Evolutionary conservation across 768 basidiomycete species (phyloP), one percentile per base, ranked within the genome.

Genomic region (Boletus reticuloceps): DNA sequence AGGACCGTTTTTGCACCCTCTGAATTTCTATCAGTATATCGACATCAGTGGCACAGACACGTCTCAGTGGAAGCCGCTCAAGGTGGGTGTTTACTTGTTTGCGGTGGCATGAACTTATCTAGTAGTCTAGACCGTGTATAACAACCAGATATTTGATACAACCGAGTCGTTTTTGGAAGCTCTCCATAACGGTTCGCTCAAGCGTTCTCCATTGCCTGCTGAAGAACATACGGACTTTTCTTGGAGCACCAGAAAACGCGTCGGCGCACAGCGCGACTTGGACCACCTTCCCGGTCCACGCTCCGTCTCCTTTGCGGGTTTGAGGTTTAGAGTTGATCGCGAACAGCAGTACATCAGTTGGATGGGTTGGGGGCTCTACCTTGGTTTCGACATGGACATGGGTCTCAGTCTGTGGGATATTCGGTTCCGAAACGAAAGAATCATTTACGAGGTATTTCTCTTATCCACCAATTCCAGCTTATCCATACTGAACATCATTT

Each of bases 371-470:
- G 73, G 76, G 0, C 51, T 85, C 67, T 85, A 80, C 57, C 72
- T 85, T 29, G 79, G 82, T 47, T 87, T 86, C 62, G 82, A 84
- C 52, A 67, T 83, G 29, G 86, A 87, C 62, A 86, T 86, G 84
- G 86, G 83, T 14, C 58, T 84, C 58, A 79, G 75, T 54, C 67
- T 85, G 19, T 86, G 82, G 80, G 80, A 86, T 61, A 74, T n/a
- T 45, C 72, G 77, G 5, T 82, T 87, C 72, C 69, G 73, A 38
- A 76, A 76, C 13, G 84, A 84, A 62, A 68, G 85, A 36, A 80
- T 88, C 41, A 76, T 86, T 40, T 88, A 87, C 59, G 81, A 85
- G 71, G 79, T 79, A 47, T 50, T 69, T 6, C 19, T n/a, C 36
- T 11, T 12, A 4, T 36, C 3, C 37, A 32, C 22, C 12, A 3